Base-by-base conservation (phyloP, 176 grass and related monocot species). In the Secale cereale region DNA sequence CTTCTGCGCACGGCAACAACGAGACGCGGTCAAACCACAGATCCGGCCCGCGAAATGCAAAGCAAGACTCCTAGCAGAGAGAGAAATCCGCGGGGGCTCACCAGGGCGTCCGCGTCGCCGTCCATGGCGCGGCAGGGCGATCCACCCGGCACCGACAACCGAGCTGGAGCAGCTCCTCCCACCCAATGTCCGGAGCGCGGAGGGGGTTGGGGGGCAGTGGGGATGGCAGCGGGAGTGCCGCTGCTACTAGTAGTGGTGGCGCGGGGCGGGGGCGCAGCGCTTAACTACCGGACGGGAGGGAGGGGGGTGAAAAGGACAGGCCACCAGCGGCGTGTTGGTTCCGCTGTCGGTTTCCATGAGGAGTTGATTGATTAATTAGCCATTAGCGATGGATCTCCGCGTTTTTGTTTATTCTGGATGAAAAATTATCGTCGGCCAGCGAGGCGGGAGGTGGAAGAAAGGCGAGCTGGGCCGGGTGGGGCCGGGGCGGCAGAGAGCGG, bases 81-180 rank as follows among this genome's bases (percentile, higher is more conserved):
- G 13, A 45, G 15, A 7, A 5, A 52, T 19, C 48, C 48, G 48
- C 48, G 14, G 15, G 29, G 12, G 7, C 89, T 88, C 89, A 91
- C 89, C 89, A 83, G 72, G 52, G 64, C 89, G 1, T 87, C 89
- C 77, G 81, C 89, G 70, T 91, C 89, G 77, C 77, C 70, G 77
- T 88, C 89, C 89, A 91, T 91, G 89, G 89, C 85, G 72, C 72
- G 25, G 76, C 67, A 56, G 35, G 27, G 74, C 32, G 80, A 32
- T 9, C 27, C 67, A 71, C 37, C 70, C 12, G 7, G 70, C 80
- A 28, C 59, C 46, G 23, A 83, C 64, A 54, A 67, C 48, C 39
- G 65, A 81, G 80, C 73, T 41, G 33, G 14, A 30, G 1, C 78
- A n/a, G 65, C 80, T 82, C 31, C 48, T 27, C 13, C 6, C 29